Evolutionary conservation across 345 rosid genomes (phyloP), one percentile per base, ranked within the genome.

Genomic region (Kandelia obovata): DNA sequence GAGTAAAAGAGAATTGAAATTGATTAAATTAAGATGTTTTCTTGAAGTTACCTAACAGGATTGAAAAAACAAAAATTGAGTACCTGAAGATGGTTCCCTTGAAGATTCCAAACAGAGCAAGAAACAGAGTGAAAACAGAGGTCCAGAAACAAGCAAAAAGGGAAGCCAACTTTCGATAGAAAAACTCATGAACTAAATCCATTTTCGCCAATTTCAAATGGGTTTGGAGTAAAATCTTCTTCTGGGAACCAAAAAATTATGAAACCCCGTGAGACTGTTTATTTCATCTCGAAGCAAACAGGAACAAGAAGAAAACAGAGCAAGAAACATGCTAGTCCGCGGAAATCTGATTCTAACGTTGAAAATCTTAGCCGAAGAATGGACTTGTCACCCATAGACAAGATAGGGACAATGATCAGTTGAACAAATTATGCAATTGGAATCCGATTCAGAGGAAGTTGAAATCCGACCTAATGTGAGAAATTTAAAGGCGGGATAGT

Each of bases 391-490:
- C 91, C 94, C 7, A 83, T 25, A 69, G 52, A 68, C 71, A 69
- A 66, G 53, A 37, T 58, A 51, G 62, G 51, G 61, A 73, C 73
- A 46, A 61, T 25, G 20, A 61, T 78, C n/a, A 77, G 73, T 76
- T 71, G 37, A 65, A 75, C 71, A 62, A 66, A 1, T 71, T 57
- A 53, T 56, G 65, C 73, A 62, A 62, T 71, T 72, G 69, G 68
- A 66, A 51, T 58, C 32, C n/a, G 65, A 75, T 73, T 7, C 23
- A 60, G 61, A 43, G 49, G 89, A 84, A 82, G 75, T 73, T 66
- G 91, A 86, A 84, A 69, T 75, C 68, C 65, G 83, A 88, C 90
- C 96, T 80, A 87, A 82, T 77, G 58, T 32, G 65, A 64, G 78
- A 77, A 78, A 55, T 43, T 66, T 25, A 27, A 32, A 58, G 59